These are phyloP conservation scores for Aspergillus ibericus DNA, from an alignment of 2,329 filamentous ascomycete species.

Conservation along the genomic window DNA sequence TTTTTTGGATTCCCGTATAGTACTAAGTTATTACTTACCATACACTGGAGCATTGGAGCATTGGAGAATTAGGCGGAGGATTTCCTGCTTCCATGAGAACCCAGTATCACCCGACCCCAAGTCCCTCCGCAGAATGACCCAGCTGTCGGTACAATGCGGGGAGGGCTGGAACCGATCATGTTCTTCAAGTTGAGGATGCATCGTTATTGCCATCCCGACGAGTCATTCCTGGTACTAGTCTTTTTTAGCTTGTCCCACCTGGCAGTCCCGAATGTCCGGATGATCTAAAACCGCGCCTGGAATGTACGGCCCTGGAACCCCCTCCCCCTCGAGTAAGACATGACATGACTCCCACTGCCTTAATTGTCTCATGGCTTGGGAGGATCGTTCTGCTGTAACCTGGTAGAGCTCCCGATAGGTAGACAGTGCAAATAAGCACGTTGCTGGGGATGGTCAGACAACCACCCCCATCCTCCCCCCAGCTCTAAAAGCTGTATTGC, in stretches of 20 bases:
- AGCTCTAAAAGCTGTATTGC: neutral
- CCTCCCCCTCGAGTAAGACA: neutral
- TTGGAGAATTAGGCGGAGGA: neutral
- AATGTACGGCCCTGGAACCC: slow-evolving; percentile 6
- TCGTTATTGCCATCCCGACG: slow-evolving; percentile 8
- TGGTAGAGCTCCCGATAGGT: slow-evolving; percentile 4
- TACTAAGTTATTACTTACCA: too few species aligned
- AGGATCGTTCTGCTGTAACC: neutral
- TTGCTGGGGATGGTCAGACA: neutral
- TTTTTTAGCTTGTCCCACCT: slow-evolving; percentile 19
- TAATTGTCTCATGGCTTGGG: neutral
- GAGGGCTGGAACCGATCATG: slow-evolving; percentile 1
- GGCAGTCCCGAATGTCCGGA: slow-evolving; percentile 22
- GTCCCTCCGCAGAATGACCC: neutral
- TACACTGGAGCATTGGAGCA: neutral
- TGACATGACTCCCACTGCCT: slow-evolving; percentile 6
- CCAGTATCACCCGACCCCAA: neutral
- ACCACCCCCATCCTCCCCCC: neutral
- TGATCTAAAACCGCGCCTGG: slow-evolving; percentile 24
- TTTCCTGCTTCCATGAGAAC: neutral
- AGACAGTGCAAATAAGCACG: neutral
- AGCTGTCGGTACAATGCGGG: neutral
- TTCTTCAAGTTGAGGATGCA: slow-evolving; percentile 14
- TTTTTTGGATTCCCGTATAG: too few species aligned
- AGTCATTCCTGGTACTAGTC: slow-evolving; percentile 8